Evolutionary conservation across 306 rosid genomes (phyloP), one percentile per base, ranked within the genome.

Genomic region (Malus asiatica): DNA sequence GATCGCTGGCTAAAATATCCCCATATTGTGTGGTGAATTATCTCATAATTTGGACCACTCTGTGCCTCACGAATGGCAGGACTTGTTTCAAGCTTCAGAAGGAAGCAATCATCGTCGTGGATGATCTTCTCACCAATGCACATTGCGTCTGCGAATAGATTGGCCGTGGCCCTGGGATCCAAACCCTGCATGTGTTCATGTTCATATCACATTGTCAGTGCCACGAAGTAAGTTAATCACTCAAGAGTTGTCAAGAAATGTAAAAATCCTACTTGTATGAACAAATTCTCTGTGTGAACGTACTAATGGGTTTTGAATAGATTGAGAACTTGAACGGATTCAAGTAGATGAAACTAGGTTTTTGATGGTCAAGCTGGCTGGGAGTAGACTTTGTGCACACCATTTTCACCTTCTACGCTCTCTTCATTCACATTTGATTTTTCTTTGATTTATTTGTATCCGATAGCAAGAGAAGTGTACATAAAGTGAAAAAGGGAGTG

Each of bases 1-100:
- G 97, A 95, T 18, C 97, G 82, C 22, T 92, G 98, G 88, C 98
- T 95, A 81, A 95, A 95, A 65, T 95, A 95, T 2, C 97, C 97
- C 97, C 98, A 93, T 44, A 89, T 80, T 0, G 96, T 93, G 84
- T 93, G 98, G 81, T 93, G 98, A 53, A 91, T 93, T 27, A 91
- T 87, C 80, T 93, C 97, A 45, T 76, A 88, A 74, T 89, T 82
- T 42, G 85, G 69, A 1, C 96, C 90, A 11, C 96, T 86, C 52
- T 88, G 96, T 2, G 93, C 89, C 72, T 91, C 96, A 0, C 95
- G 86, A 57, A 87, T 82, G 4, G 93, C 90, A 0, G 98, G 89
- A 68, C 91, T 86, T 2, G 98, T 91, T 74, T 93, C 98, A 0
- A 91, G 61, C 84, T 93, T 91, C 13, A 91, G 83, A 3, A 91